Base-by-base conservation (phyloP, 768 basidiomycete genomes). In the Termitomyces sp. region DNA sequence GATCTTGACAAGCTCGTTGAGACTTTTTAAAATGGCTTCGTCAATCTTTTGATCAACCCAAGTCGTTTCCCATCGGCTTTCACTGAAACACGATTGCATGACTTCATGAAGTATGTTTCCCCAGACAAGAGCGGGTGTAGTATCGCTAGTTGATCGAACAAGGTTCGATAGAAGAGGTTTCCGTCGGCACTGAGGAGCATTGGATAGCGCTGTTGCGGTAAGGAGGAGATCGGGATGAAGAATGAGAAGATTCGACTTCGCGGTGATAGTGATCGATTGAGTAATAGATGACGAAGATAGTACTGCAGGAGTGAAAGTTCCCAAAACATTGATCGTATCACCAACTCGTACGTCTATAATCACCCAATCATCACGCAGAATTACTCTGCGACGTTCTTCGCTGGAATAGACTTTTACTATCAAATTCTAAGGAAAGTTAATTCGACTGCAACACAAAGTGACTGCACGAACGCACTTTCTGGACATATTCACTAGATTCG, bases 21-120 rank as follows among this genome's bases (percentile, higher is more conserved):
- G 78, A 52, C 81, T 78, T 37, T 77, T 78, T 32, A 74, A 70
- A 5, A 91, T 77, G 3, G 79, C 81, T 48, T 83, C 76, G 47
- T 85, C 84, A 54, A 89, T 86, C 63, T 81, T 76, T 29, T 76
- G 74, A 17, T 89, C 81, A 5, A 94, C 76, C 75, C 83, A 90
- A 15, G 68, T 66, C 45, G 84, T 77, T 45, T 86, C 86, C 91
- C 91, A 94, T 20, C 74, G 74, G 6, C 78, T 75, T 49, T 82
- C 79, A 29, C 70, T 72, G 56, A 98, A 76, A 66, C 92, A 94
- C 0, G 80, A 76, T 70, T 98, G 95, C 77, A 97, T 85, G 38
- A 98, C 87, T 65, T 94, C 88, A 67, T 99, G 97, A 5, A 97
- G 81, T 73, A 98, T 86, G 67, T 89, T 97, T 42, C 97, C 97